Conservation (phyloP, 768 basidiomycete species). For the Tulasnella sp. region DNA sequence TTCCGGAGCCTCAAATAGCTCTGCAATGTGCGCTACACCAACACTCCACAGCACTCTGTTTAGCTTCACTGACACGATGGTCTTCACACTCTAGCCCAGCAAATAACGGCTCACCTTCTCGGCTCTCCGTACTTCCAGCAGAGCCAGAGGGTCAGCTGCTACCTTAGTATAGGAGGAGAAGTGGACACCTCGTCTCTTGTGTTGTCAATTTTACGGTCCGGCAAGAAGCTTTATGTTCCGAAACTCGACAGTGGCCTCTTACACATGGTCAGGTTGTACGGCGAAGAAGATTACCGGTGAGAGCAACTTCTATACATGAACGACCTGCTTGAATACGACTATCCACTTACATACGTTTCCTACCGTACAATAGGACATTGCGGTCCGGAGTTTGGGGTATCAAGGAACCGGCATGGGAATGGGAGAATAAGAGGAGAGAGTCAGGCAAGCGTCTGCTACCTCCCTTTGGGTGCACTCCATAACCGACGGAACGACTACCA, state of each 20-base stretch:
- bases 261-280: constrained; percentile 15
- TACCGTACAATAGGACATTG: neutral
- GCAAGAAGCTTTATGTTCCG: constrained; percentile 15
- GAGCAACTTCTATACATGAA: neutral
- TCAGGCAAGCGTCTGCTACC: constrained; percentile 1
- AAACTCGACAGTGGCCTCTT: constrained; percentile 11
- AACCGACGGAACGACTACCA: neutral
- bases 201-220: constrained; percentile 8
- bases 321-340: neutral
- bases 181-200: constrained; percentile 15
- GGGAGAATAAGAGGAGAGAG: constrained; percentile 5
- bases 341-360: neutral
- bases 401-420: constrained; percentile 14
- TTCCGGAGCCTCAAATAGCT: constrained; percentile 8
- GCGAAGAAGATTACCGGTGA: constrained; percentile 8
- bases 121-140: constrained; percentile 9
- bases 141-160: constrained; percentile 14
- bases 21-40: neutral
- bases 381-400: constrained; percentile 16
- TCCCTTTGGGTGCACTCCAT: neutral
- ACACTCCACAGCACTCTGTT: neutral
- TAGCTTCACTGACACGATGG: neutral
- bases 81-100: constrained; percentile 1
- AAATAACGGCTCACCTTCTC: constrained; percentile 6
- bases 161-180: constrained; percentile 13